These are phyloP conservation scores for Polygonum maritimum DNA, from an alignment of 148 eudicot species.

Conservation along the genomic window DNA sequence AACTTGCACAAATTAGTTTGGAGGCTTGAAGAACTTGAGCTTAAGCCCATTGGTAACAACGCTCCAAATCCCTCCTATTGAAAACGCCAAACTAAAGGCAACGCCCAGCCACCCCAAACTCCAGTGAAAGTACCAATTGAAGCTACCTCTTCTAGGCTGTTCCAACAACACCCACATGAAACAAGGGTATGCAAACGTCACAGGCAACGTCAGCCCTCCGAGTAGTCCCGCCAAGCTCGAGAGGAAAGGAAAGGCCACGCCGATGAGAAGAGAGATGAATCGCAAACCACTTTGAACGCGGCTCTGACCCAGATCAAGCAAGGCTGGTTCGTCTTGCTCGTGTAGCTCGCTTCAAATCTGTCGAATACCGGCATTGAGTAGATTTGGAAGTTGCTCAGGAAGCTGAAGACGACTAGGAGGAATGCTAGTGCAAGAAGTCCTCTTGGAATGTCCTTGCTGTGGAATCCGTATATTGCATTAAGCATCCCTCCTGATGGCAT, in stretches of 20 bases:
- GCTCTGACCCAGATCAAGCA: slow-evolving; percentile 96
- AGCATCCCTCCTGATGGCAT: slow-evolving; percentile 97
- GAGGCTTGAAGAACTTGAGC: slow-evolving; percentile 83
- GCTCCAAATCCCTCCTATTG: slow-evolving; percentile 95
- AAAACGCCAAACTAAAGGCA: slow-evolving; percentile 81
- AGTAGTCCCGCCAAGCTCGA: slow-evolving; percentile 89
- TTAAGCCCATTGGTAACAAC: slow-evolving; percentile 80
- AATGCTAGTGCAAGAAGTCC: slow-evolving; percentile 82
- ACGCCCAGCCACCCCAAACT: slow-evolving; percentile 88
- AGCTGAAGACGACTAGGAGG: slow-evolving; percentile 90
- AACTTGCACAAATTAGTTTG: slow-evolving; percentile 15
- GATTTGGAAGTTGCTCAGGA: slow-evolving; percentile 95
- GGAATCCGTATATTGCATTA: slow-evolving; percentile 67
- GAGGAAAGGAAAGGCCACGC: slow-evolving; percentile 90
- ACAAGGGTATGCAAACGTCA: slow-evolving; percentile 97
- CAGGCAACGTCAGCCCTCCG: slow-evolving; percentile 92
- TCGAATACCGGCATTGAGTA: slow-evolving; percentile 98
- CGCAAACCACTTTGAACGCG: slow-evolving; percentile 82
- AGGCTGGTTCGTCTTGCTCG: slow-evolving; percentile 87
- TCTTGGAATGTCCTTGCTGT: slow-evolving; percentile 77
- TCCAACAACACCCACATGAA: slow-evolving; percentile 99
- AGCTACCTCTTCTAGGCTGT: slow-evolving; percentile 65
- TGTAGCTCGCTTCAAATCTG: slow-evolving; percentile 96
- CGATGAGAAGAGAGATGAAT: slow-evolving; percentile 66
- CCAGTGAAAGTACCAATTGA: slow-evolving; percentile 93